Evolutionary conservation across 441 rosid genomes (phyloP), one percentile per base, ranked within the genome.

Genomic region (Francoa sonchifolia): DNA sequence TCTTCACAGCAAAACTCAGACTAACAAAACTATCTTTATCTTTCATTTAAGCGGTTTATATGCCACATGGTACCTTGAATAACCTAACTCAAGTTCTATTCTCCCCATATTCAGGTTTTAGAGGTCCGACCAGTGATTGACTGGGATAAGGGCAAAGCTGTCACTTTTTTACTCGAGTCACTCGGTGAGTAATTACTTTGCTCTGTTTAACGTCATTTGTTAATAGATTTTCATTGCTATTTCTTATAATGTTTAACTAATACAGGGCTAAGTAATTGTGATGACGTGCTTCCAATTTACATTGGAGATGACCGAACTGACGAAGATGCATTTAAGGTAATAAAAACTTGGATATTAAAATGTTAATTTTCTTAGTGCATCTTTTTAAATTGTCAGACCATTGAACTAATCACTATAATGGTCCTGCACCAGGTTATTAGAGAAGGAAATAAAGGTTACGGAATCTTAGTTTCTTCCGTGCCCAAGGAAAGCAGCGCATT

Each of bases 121-220:
- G 99, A 90, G 71, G 70, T 90, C 47, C 82, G 96, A 17, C 99
- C 96, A 6, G 77, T 70, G 49, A 86, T 90, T 46, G 49, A 86
- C 51, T 86, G 99, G 99, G 90, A 90, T 59, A 90, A 90, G 73
- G 99, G 99, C 46, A 80, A 82, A 65, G 96, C 99, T 47, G 79
- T 90, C 5, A 70, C 67, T 18, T 86, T 86, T 68, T 72, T 90
- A 30, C 99, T 86, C 8, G 83, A 90, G 72, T 82, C 99, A 47
- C 85, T 86, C 4, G 98, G 98, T 85, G 46, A 50, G 62, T 3
- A 42, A 23, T 16, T n/a, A 16, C 13, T 38, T 42, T 43, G 13
- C 6, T 19, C 15, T 14, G 0, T 2, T 30, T 27, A 28, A 5
- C 16, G 11, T 12, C 13, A 16, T 17, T 25, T 17, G 19, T 17